These are phyloP conservation scores for Xylaria multiplex DNA, from an alignment of 2,329 filamentous ascomycete species.

Conservation along the genomic window DNA sequence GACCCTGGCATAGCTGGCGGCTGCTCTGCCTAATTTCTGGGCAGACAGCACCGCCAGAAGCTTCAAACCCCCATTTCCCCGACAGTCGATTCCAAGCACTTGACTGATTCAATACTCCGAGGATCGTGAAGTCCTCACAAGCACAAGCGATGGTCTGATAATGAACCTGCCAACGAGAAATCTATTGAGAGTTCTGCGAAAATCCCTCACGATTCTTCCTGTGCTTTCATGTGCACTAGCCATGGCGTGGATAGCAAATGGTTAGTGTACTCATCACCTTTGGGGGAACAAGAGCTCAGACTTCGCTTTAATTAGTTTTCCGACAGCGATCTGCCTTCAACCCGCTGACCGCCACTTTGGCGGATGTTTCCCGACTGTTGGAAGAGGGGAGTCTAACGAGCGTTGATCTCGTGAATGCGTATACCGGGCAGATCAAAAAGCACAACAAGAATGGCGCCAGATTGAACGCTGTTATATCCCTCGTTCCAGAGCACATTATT, in stretches of 20 bases:
- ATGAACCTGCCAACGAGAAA: background rate
- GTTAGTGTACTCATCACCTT: background rate
- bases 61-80: no score
- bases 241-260: background rate
- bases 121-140: background rate
- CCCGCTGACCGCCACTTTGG: background rate
- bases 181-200: background rate
- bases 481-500: background rate
- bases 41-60: no score
- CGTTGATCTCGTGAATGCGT: constrained; percentile 7
- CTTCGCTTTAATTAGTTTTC: constrained; percentile 1
- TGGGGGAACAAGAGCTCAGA: background rate
- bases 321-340: constrained; percentile 1
- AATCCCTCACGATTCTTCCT: background rate
- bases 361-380: background rate
- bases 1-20: no score
- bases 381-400: constrained; percentile 2
- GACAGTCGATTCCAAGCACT: no score
- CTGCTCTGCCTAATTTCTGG: no score
- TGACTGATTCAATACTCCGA: background rate
- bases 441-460: background rate
- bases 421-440: background rate
- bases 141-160: background rate
- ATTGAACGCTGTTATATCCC: constrained; percentile 3
- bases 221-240: background rate